Evolutionary conservation across 202 grass and related monocot genomes (phyloP), one percentile per base, ranked within the genome.

Genomic region (Musa balbisiana): DNA sequence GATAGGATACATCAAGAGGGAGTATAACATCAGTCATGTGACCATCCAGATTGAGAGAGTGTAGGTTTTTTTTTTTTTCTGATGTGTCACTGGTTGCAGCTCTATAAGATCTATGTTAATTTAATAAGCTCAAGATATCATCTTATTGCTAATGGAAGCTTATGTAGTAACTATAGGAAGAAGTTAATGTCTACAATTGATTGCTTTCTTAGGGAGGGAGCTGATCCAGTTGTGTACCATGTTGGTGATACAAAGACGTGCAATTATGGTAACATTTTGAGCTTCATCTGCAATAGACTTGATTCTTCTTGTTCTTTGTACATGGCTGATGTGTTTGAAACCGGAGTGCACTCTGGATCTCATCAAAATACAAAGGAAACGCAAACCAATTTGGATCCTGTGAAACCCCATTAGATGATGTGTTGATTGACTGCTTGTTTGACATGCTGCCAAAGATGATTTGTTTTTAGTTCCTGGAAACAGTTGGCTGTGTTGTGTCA

Each of bases 21-120:
- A 92, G 82, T 95, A 92, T 78, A 99, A 95, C 76, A 99, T 99
- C 83, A 99, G 91, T 55, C 96, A 99, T 76, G 89, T 95, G 33
- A 99, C 96, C 67, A 95, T 99, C 82, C 96, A 99, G 83, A 92
- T 99, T n/a, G 96, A 95, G 85, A 87, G 89, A 19, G 77, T 84
- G 80, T 95, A 84, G 85, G 43, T n/a, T 74, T n/a, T 26, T 59
- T 6, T 6, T 3, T n/a, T 74, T n/a, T 26, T 59, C 5, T 3
- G 49, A 29, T 80, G 70, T 59, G 51, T 70, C 11, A 70, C 17
- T 19, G 51, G 27, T 70, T 70, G 0, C 9, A 21, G 13, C 67
- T 70, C 66, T 2, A 49, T 2, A 60, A 20, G 13, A 6, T 60
- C 16, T n/a, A n/a, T 1, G 56, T 20, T 19, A 6, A 1, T 17